Conservation (phyloP, 192 early-diverging fungal species). For the Linnemannia hyalina region DNA sequence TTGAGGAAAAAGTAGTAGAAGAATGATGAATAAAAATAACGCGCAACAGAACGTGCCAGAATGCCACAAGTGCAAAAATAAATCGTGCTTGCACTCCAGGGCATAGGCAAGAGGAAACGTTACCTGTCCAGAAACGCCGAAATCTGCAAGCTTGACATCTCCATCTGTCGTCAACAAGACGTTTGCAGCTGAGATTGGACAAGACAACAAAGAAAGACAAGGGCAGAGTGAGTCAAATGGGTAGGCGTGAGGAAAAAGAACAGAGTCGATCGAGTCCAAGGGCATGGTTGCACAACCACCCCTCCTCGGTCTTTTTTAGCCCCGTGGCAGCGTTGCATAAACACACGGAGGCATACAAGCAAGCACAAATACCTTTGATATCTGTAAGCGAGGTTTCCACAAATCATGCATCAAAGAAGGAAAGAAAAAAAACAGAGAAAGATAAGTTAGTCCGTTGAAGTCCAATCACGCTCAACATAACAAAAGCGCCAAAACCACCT, state of each 20-base stretch:
- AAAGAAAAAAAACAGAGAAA: background rate
- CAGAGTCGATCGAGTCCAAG: background rate
- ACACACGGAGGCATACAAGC: background rate
- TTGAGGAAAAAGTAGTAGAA: background rate
- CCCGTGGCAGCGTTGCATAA: conserved; percentile 6
- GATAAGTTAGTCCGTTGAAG: background rate
- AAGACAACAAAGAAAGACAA: conserved; percentile 1
- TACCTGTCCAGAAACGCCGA: conserved; percentile 97
- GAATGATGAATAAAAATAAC: background rate
- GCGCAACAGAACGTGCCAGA: background rate
- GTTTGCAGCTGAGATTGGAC: conserved; percentile 76
- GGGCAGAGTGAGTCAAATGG: background rate
- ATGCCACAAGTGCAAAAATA: background rate
- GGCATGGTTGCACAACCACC: background rate
- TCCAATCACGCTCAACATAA: background rate
- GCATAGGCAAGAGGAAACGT: background rate
- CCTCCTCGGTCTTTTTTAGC: background rate
- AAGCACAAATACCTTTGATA: conserved; percentile 81
- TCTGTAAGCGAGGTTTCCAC: conserved; percentile 64
- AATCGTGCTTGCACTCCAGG: background rate
- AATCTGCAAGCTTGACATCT: conserved; percentile 96
- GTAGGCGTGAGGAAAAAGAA: background rate
- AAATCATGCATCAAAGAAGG: conserved; percentile 15
- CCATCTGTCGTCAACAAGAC: conserved; percentile 79
- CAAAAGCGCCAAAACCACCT: background rate